Conservation (phyloP, 176 grass and related monocot species). For the Canna indica region DNA sequence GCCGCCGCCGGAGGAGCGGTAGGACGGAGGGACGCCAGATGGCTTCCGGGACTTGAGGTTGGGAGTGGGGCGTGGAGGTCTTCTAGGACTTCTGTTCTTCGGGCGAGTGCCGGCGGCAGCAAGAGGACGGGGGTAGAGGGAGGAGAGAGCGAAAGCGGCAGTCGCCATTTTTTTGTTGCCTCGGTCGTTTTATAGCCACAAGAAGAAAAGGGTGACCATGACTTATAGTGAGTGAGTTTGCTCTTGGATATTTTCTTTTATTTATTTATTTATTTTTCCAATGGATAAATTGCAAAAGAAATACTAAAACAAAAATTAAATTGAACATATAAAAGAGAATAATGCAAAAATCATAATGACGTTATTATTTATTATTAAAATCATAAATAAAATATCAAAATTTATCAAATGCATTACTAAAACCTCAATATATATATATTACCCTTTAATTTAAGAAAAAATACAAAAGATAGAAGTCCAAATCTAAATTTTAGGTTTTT, state of each 20-base stretch:
- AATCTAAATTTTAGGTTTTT: no score
- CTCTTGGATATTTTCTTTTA: not conserved
- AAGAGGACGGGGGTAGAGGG: conserved; percentile 33
- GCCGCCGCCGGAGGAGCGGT: conserved; percentile 2
- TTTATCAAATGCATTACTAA: no score
- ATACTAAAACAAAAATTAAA: no score
- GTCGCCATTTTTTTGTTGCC: conserved; percentile 22
- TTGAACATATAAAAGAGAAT: no score
- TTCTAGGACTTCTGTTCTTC: conserved; percentile 16
- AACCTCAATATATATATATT: no score
- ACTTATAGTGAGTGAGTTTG: not conserved
- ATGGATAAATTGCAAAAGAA: not conserved
- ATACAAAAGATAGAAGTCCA: no score
- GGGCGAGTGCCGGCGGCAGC: conserved; percentile 36
- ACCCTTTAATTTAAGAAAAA: no score
- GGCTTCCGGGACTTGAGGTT: conserved; percentile 25
- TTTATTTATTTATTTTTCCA: not conserved
- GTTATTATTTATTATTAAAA: no score
- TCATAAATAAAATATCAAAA: no score
- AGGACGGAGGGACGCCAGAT: conserved; percentile 7
- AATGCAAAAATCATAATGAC: no score
- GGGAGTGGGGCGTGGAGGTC: conserved; percentile 16
- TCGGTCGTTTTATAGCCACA: not conserved
- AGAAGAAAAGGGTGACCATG: no score
- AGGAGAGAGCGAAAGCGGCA: conserved; percentile 28